Percentiles rank a stretch among this genome's conserved stretches.
Conservation (phyloP, 2,329 filamentous ascomycete species). For the Thermoascus crustaceus region DNA sequence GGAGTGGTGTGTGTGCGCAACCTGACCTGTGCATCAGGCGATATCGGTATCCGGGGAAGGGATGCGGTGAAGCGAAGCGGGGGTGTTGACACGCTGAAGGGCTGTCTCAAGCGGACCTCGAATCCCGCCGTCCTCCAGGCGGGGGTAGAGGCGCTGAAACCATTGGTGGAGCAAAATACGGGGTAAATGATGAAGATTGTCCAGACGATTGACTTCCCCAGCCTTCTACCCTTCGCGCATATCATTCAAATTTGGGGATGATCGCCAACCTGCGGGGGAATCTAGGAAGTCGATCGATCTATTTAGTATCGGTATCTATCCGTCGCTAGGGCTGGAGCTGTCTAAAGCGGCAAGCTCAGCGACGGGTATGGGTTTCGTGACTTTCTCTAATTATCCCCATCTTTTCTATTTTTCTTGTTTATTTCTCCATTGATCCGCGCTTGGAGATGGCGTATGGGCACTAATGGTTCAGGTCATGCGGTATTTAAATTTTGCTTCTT, state of each 20-base stretch:
- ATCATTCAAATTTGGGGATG: neutral
- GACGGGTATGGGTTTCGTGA: no score
- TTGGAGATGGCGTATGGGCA: no score
- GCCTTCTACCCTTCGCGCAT: neutral
- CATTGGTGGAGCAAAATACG: conserved; percentile 42
- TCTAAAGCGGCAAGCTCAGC: no score
- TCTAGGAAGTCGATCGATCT: no score
- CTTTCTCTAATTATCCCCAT: no score
- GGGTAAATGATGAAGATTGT: conserved; percentile 3
- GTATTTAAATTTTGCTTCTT: no score
- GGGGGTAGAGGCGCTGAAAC: conserved; percentile 65
- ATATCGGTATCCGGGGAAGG: conserved; percentile 53
- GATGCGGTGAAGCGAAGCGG: conserved; percentile 54
- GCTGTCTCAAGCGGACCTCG: conserved; percentile 60
- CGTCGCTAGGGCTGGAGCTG: no score
- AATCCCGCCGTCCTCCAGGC: conserved; percentile 62
- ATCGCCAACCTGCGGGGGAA: no score
- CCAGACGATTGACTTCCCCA: neutral
- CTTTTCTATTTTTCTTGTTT: no score
- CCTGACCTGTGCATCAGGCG: conserved; percentile 58
- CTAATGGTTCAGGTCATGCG: no score
- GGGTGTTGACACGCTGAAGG: conserved; percentile 61
- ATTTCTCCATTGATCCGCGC: no score
- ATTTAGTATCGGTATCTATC: neutral
- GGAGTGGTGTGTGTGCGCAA: conserved; percentile 71